Conservation (phyloP, 2,329 filamentous ascomycete genomes). For the Fusarium sp. region DNA sequence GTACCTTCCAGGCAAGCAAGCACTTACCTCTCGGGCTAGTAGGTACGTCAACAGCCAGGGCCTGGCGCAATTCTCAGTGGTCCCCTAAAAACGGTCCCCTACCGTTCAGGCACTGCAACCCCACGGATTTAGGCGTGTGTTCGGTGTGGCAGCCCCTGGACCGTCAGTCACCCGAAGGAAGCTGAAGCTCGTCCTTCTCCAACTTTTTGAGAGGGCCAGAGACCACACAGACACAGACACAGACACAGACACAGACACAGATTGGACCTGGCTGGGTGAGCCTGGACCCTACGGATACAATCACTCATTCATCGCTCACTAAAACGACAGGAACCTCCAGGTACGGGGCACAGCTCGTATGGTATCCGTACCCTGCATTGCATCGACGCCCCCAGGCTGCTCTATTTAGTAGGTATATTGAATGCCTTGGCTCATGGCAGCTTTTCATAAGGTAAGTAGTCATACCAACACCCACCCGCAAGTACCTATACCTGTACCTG, state of each 20-base stretch:
- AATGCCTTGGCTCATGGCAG: conserved; percentile 16
- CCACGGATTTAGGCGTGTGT: conserved; percentile 35
- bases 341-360: too few species aligned
- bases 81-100: conserved; percentile 39
- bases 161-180: conserved; percentile 26
- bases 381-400: conserved; percentile 21
- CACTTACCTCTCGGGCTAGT: too few species aligned
- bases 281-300: conserved; percentile 9
- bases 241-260: too few species aligned
- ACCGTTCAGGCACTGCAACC: conserved; percentile 30
- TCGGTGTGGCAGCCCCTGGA: conserved; percentile 39
- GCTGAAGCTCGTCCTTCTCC: conserved; percentile 27
- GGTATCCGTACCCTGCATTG: conserved; percentile 7
- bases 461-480: neutral
- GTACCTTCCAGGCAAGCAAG: neutral
- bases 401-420: neutral
- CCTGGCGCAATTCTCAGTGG: conserved; percentile 34
- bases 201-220: conserved; percentile 27
- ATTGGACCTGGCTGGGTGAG: too few species aligned
- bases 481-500: conserved; percentile 28
- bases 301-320: conserved; percentile 26
- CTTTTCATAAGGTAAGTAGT: neutral
- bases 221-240: conserved; percentile 1
- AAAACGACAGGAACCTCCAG: conserved; percentile 14
- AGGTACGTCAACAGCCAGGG: neutral